Conservation (phyloP, 2,329 filamentous ascomycete species). For the Bimuria novae-zelandiae region DNA sequence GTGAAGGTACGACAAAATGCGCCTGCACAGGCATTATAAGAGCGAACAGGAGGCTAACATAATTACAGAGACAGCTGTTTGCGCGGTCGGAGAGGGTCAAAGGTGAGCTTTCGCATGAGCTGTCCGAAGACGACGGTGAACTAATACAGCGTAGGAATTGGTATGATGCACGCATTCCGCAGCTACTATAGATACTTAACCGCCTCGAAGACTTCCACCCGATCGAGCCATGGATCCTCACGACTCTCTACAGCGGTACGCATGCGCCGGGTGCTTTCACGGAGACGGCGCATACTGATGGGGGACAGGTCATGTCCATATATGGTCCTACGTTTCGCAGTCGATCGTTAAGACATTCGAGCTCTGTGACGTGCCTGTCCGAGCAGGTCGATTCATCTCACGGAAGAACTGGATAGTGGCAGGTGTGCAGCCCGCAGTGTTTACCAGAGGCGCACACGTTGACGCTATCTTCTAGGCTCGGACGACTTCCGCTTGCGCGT, state of each 20-base stretch:
- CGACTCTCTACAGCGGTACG: slow-evolving; percentile 91
- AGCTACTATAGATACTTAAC: slow-evolving; percentile 20
- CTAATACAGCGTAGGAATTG: slow-evolving; percentile 43
- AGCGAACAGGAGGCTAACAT: slow-evolving; percentile 41
- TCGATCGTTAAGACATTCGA: slow-evolving; percentile 99
- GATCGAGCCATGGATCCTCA: slow-evolving; percentile 91
- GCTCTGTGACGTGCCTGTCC: slow-evolving; percentile 95
- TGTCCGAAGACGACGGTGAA: slow-evolving; percentile 5
- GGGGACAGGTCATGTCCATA: slow-evolving; percentile 85
- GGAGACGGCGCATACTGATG: slow-evolving; percentile 30
- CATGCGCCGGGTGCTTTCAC: slow-evolving; percentile 7
- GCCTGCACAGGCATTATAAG: not conserved
- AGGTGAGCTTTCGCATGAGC: slow-evolving; percentile 29
- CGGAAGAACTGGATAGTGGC: slow-evolving; percentile 99
- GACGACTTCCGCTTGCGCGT: slow-evolving; percentile 83
- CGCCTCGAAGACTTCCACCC: slow-evolving; percentile 88
- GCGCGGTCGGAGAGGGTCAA: slow-evolving; percentile 95
- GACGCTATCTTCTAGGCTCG: slow-evolving; percentile 53
- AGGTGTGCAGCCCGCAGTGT: slow-evolving; percentile 54
- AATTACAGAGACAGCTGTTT: slow-evolving; percentile 74
- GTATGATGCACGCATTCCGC: slow-evolving; percentile 26
- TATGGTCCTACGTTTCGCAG: slow-evolving; percentile 83
- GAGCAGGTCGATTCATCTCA: slow-evolving; percentile 93
- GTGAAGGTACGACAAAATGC: slow-evolving; percentile 46
- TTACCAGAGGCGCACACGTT: slow-evolving; percentile 11